These are phyloP conservation scores for Metroxylon sagu DNA, from an alignment of 176 grass and related monocot genomes.

Conservation along the genomic window DNA sequence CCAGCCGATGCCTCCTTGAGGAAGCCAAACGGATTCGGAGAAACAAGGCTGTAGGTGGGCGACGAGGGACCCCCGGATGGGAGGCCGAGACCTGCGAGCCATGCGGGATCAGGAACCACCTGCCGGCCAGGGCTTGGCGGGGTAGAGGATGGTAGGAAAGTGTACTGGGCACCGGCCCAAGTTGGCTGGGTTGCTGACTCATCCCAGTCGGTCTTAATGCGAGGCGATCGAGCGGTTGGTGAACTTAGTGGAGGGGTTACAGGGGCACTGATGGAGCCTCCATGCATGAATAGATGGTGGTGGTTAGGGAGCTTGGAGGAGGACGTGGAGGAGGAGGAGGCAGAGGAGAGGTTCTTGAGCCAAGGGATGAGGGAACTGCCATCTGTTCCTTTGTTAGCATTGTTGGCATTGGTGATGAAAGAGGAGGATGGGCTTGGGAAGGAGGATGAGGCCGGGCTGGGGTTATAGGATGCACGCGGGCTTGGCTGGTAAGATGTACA, in stretches of 20 bases:
- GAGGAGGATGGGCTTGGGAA: constrained; percentile 22
- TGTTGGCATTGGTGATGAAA: constrained; percentile 12
- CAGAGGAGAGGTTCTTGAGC: constrained; percentile 21
- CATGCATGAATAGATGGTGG: constrained; percentile 11
- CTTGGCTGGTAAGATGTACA: constrained; percentile 25
- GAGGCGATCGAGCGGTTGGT: neutral
- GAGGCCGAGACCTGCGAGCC: constrained; percentile 1
- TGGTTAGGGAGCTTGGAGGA: constrained; percentile 14
- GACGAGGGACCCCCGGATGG: constrained; percentile 16
- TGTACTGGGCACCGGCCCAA: constrained; percentile 1
- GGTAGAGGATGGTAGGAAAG: constrained; percentile 6
- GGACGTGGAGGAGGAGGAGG: constrained; percentile 15
- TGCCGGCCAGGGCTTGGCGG: constrained; percentile 16
- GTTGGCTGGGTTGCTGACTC: neutral
- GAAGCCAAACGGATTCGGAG: constrained; percentile 6
- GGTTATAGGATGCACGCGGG: constrained; percentile 16
- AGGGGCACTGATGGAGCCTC: constrained; percentile 24
- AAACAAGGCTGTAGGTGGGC: constrained; percentile 19
- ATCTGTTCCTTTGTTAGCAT: neutral
- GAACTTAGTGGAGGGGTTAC: constrained; percentile 30
- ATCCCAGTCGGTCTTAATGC: constrained; percentile 17
- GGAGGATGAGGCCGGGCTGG: constrained; percentile 19
- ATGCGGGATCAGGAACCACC: constrained; percentile 1
- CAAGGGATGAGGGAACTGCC: constrained; percentile 18
- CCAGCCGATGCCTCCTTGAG: constrained; percentile 3